Conservation (phyloP, 2,329 filamentous ascomycete genomes). For the Samsoniella hepiali region DNA sequence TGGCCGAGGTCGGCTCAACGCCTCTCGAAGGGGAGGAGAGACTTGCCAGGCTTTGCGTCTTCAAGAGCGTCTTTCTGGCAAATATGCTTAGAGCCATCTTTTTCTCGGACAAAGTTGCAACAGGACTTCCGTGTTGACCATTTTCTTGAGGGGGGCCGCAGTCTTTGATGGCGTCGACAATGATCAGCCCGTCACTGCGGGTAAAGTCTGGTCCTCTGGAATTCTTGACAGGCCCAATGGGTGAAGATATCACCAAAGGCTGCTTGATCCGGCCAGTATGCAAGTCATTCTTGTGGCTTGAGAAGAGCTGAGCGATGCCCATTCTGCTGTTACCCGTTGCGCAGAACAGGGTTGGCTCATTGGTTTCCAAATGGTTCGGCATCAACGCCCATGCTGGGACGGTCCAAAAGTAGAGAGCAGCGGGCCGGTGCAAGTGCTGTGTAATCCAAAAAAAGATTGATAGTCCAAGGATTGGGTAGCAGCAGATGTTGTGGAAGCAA, state of each 20-base stretch:
- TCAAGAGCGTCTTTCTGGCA: slow-evolving; percentile 8
- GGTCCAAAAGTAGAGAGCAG: neutral
- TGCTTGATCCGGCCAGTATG: slow-evolving; percentile 22
- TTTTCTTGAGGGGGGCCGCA: slow-evolving; percentile 22
- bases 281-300: slow-evolving; percentile 1
- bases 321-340: slow-evolving; percentile 10
- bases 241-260: slow-evolving; percentile 34
- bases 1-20: neutral
- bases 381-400: neutral
- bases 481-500: slow-evolving; percentile 11
- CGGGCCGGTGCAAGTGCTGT: neutral
- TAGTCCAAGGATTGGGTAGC: slow-evolving; percentile 6
- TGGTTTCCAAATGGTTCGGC: neutral
- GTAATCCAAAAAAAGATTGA: slow-evolving; percentile 16
- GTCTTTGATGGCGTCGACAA: slow-evolving; percentile 37
- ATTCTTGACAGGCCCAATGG: slow-evolving; percentile 38
- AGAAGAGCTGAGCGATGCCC: slow-evolving; percentile 2
- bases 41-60: slow-evolving; percentile 9
- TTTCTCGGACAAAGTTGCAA: neutral
- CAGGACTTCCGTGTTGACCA: neutral
- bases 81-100: slow-evolving; percentile 10
- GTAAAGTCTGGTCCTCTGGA: slow-evolving; percentile 35
- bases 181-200: slow-evolving; percentile 33
- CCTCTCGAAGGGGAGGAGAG: neutral
- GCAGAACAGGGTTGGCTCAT: neutral